Conservation (phyloP, 2,329 filamentous ascomycete genomes). For the Xylariaceae sp. region DNA sequence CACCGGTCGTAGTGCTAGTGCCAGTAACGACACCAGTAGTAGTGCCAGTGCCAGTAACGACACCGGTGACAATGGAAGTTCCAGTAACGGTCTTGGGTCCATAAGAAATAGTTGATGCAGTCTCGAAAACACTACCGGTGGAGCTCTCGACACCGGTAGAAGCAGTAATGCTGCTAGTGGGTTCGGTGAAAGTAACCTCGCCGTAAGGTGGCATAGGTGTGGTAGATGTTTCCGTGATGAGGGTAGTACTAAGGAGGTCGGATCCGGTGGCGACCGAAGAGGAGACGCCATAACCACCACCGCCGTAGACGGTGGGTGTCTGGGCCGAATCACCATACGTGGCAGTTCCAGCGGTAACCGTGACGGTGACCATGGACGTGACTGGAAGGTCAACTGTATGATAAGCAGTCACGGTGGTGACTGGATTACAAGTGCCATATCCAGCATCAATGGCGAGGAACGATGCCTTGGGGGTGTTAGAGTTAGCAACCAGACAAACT, state of each 20-base stretch:
- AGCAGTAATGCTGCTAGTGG: background rate
- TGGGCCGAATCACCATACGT: conserved; percentile 2
- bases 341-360: conserved; percentile 8
- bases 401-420: conserved; percentile 19
- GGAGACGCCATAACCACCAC: conserved; percentile 4
- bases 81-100: background rate
- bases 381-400: conserved; percentile 4
- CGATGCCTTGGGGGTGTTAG: conserved; percentile 15
- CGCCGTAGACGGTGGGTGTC: conserved; percentile 16
- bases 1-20: background rate
- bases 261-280: conserved; percentile 6
- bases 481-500: background rate
- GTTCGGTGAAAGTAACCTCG: background rate
- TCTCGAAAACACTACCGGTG: background rate
- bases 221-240: conserved; percentile 14
- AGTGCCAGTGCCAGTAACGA: conserved; percentile 4
- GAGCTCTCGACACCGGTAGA: background rate
- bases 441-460: conserved; percentile 14
- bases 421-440: conserved; percentile 21
- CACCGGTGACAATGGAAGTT: background rate
- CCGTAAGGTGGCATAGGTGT: conserved; percentile 4
- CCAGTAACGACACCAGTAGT: background rate
- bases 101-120: no score
- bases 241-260: conserved; percentile 2
- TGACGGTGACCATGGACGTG: conserved; percentile 10